A percentile compares a stretch with the other conserved stretches of the same genome.
phyloP scores from a whole-genome alignment of 352 stramenopile genomes.

The Pythium folliculosum region DNA sequence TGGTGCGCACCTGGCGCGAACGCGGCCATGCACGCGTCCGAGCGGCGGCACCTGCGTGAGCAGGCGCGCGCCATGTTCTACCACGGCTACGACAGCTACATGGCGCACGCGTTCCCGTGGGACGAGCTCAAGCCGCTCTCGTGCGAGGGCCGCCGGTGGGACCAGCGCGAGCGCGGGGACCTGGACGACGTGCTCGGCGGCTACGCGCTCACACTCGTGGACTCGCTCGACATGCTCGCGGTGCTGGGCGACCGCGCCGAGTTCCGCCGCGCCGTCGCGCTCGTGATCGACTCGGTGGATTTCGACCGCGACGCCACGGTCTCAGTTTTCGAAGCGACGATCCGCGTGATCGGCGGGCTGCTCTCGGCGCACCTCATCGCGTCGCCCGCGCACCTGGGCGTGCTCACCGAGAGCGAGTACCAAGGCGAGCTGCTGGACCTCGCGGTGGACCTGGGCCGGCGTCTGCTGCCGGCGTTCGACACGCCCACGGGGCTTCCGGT shows the following conservation, averaged over 20 bases:
- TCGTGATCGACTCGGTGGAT: slow-evolving; percentile 54
- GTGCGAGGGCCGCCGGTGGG: slow-evolving; percentile 77
- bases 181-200: slow-evolving; percentile 85
- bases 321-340: slow-evolving; percentile 93
- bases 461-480: slow-evolving; percentile 96
- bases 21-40: slow-evolving; percentile 68
- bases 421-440: slow-evolving; percentile 92
- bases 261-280: slow-evolving; percentile 70
- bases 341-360: slow-evolving; percentile 90
- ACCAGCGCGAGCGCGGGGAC: slow-evolving; percentile 75
- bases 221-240: slow-evolving; percentile 89
- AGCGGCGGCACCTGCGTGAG: slow-evolving; percentile 66
- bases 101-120: slow-evolving; percentile 86
- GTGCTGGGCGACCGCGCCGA: slow-evolving; percentile 80
- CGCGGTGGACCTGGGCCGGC: slow-evolving; percentile 93
- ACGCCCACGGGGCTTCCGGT: slow-evolving; percentile 95
- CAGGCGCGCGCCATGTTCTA: slow-evolving; percentile 89
- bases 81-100: slow-evolving; percentile 88
- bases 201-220: slow-evolving; percentile 85
- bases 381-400: slow-evolving; percentile 50
- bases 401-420: slow-evolving; percentile 81
- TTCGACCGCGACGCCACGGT: slow-evolving; percentile 91
- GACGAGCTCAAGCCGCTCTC: slow-evolving; percentile 88
- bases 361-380: slow-evolving; percentile 90
- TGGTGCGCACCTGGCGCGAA: neutral